A percentile compares a stretch with the other conserved stretches of the same genome.
phyloP scores from a whole-genome alignment of 2,329 filamentous ascomycete species.

The Hymenoscyphus occultus region DNA sequence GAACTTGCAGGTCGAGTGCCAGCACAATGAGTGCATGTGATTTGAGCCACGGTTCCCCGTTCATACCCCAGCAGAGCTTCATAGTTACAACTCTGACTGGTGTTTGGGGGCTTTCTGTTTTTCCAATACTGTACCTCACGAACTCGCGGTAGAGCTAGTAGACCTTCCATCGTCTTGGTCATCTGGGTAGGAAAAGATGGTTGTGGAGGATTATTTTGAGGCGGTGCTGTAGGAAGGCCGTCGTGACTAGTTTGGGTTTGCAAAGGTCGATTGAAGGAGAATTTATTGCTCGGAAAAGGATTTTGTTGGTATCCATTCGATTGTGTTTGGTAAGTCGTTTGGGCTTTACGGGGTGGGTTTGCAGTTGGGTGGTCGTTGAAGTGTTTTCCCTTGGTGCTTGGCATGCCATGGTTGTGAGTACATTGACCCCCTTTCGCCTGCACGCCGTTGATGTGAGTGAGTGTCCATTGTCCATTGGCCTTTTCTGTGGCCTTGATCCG shows the following conservation, averaged over 20 bases:
- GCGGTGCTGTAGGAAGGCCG: not conserved
- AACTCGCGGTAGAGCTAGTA: not conserved
- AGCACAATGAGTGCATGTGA: not conserved
- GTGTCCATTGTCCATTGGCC: not conserved
- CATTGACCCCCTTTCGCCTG: constrained; percentile 2
- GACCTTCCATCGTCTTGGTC: constrained; percentile 1
- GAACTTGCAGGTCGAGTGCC: not conserved
- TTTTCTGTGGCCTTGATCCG: not conserved
- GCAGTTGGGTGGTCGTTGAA: not conserved
- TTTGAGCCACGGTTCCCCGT: not conserved
- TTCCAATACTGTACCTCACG: not conserved
- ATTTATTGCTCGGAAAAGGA: not conserved
- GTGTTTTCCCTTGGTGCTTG: not conserved
- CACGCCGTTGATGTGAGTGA: not conserved
- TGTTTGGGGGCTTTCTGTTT: not conserved
- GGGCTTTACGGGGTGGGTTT: not conserved
- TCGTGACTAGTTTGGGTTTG: not conserved
- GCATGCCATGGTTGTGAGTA: not conserved
- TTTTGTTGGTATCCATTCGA: not conserved
- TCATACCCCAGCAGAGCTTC: not conserved
- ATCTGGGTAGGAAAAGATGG: not conserved
- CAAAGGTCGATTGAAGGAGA: not conserved
- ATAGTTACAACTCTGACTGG: not conserved
- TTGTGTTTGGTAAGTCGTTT: not conserved
- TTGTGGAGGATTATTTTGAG: not conserved